Evolutionary conservation across 768 basidiomycete species (phyloP).

Genomic region (Tephrocybe sp.): DNA sequence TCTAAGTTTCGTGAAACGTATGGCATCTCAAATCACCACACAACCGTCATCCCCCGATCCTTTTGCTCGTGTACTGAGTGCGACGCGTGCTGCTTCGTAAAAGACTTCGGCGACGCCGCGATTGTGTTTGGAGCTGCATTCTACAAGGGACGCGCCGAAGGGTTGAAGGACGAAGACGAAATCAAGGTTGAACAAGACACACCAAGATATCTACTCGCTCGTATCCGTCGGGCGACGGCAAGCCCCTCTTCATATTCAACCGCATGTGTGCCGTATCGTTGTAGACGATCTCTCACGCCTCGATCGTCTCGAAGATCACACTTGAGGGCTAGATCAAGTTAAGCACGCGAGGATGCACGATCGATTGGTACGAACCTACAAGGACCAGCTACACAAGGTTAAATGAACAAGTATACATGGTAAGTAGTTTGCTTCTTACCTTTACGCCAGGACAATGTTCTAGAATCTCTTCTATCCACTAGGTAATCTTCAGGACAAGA

Average conservation of each 20-base stretch:
- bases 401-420: conserved; percentile 8
- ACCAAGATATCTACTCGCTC: conserved; percentile 93
- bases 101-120: conserved; percentile 94
- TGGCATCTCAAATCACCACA: conserved; percentile 51
- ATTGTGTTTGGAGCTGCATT: conserved; percentile 97
- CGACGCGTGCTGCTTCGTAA: conserved; percentile 86
- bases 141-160: conserved; percentile 42
- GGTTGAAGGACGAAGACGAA: too few species aligned
- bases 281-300: conserved; percentile 67
- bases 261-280: conserved; percentile 65
- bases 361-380: conserved; percentile 65
- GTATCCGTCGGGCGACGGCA: conserved; percentile 84
- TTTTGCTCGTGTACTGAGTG: conserved; percentile 72
- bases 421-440: conserved; percentile 39
- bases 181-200: conserved; percentile 21
- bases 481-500: conserved; percentile 4
- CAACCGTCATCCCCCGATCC: conserved; percentile 57
- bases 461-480: conserved; percentile 94
- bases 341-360: conserved; percentile 3
- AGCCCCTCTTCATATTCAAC: conserved; percentile 94
- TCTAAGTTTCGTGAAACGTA: too few species aligned
- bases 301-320: conserved; percentile 93
- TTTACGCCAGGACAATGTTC: conserved; percentile 96
- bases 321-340: conserved; percentile 70
- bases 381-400: conserved; percentile 64